Evolutionary conservation across 2,329 filamentous ascomycete species (phyloP).

Genomic region (Aschersonia sp.): DNA sequence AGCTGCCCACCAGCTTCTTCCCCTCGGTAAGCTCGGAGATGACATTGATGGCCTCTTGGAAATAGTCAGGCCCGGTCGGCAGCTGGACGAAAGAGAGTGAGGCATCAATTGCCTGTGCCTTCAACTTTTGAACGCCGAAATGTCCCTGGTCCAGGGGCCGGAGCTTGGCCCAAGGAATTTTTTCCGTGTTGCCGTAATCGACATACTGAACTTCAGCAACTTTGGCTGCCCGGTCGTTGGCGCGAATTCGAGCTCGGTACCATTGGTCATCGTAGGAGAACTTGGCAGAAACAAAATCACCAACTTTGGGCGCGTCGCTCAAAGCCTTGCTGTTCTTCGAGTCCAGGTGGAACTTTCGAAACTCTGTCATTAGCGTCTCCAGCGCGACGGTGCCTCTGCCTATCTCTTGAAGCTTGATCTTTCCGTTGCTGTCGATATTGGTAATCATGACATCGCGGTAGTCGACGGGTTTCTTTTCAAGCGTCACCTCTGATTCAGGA

Average conservation of each 20-base stretch:
- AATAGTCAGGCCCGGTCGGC: slow-evolving; percentile 68
- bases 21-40: slow-evolving; percentile 62
- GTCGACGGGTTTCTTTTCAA: slow-evolving; percentile 57
- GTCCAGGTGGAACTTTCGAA: slow-evolving; percentile 82
- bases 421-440: slow-evolving; percentile 69
- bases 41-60: slow-evolving; percentile 63
- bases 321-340: slow-evolving; percentile 65
- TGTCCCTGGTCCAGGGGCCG: slow-evolving; percentile 66
- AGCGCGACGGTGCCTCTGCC: slow-evolving; percentile 75
- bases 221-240: slow-evolving; percentile 85
- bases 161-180: slow-evolving; percentile 69
- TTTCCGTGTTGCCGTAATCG: slow-evolving; percentile 92
- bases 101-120: slow-evolving; percentile 76
- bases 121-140: slow-evolving; percentile 71
- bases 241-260: slow-evolving; percentile 84
- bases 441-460: slow-evolving; percentile 92
- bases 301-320: slow-evolving; percentile 67
- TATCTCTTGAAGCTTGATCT: slow-evolving; percentile 82
- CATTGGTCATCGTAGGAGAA: slow-evolving; percentile 84
- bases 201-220: slow-evolving; percentile 85
- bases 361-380: slow-evolving; percentile 78
- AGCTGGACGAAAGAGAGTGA: slow-evolving; percentile 82
- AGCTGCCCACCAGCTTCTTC: slow-evolving; percentile 73
- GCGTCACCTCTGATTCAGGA: slow-evolving; percentile 34
- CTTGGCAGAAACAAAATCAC: slow-evolving; percentile 80